phyloP scores from a whole-genome alignment of 495 filamentous ascomycete species.

The Aspergillus carlsbadensis region DNA sequence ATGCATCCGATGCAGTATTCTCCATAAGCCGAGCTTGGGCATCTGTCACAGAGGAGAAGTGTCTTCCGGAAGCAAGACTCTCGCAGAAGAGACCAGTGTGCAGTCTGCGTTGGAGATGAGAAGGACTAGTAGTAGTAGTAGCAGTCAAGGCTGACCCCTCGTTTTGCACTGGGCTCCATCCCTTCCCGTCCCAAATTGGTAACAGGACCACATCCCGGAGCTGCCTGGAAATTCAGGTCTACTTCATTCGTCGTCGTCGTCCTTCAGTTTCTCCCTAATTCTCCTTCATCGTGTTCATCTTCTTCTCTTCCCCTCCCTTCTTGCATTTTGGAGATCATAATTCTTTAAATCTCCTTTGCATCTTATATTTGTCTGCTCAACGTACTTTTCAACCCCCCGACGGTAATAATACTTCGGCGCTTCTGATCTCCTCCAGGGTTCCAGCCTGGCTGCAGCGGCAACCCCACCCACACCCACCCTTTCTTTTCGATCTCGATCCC shows the following conservation, averaged over 20 bases:
- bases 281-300: background rate
- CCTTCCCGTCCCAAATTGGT: slow-evolving; percentile 5
- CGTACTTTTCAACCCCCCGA: background rate
- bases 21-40: background rate
- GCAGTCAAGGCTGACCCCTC: background rate
- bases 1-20: slow-evolving; percentile 10
- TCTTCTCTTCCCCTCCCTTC: background rate
- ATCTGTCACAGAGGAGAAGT: too few relatives aligned
- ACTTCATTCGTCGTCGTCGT: slow-evolving; percentile 2
- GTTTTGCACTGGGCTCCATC: background rate
- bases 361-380: background rate
- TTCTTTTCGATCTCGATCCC: slow-evolving; percentile 27
- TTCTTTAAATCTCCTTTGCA: background rate
- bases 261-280: slow-evolving; percentile 1
- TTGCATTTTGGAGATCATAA: background rate
- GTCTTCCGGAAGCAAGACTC: too few relatives aligned
- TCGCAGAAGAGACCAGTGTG: too few relatives aligned
- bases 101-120: too few relatives aligned
- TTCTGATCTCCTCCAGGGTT: slow-evolving; percentile 18
- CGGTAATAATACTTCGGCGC: background rate
- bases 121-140: too few relatives aligned
- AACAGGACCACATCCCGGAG: slow-evolving; percentile 9
- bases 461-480: slow-evolving; percentile 67
- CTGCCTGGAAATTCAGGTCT: slow-evolving; percentile 18
- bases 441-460: slow-evolving; percentile 35